Conservation (phyloP, 2,329 filamentous ascomycete genomes). For the Passalora sequoiae region DNA sequence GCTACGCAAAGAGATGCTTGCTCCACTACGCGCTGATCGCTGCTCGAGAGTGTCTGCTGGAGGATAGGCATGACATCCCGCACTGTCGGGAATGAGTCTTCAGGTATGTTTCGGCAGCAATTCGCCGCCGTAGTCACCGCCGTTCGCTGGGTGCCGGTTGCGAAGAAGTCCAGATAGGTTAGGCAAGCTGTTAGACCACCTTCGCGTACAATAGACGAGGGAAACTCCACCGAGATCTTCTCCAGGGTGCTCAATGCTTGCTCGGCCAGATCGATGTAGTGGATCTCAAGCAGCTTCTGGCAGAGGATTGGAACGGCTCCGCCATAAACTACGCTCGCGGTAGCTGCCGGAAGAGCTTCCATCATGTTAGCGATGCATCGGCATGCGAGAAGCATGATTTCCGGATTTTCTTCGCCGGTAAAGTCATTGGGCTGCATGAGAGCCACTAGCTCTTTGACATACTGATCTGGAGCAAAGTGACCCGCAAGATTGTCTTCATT, state of each 20-base stretch:
- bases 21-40: constrained; percentile 92
- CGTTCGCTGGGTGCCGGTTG: constrained; percentile 91
- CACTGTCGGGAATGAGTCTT: constrained; percentile 87
- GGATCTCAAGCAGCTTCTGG: constrained; percentile 90
- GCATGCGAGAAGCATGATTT: constrained; percentile 95
- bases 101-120: constrained; percentile 92
- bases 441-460: constrained; percentile 86
- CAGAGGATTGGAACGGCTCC: constrained; percentile 91
- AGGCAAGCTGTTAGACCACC: constrained; percentile 93
- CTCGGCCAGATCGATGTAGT: constrained; percentile 95
- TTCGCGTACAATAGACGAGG: constrained; percentile 88
- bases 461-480: constrained; percentile 89
- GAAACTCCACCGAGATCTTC: constrained; percentile 96
- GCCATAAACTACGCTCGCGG: constrained; percentile 95
- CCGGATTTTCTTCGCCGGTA: constrained; percentile 76
- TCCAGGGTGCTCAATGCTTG: constrained; percentile 94
- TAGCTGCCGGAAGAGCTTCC: constrained; percentile 89
- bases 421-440: constrained; percentile 89
- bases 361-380: constrained; percentile 94
- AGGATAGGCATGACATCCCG: constrained; percentile 95
- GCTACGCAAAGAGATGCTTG: constrained; percentile 94
- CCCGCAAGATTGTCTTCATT: constrained; percentile 95
- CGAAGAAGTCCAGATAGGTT: constrained; percentile 94
- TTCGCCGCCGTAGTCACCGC: constrained; percentile 97
- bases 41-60: constrained; percentile 83